Base-by-base conservation (phyloP, 78 protist species). In the Polysphondylium violaceum region DNA sequence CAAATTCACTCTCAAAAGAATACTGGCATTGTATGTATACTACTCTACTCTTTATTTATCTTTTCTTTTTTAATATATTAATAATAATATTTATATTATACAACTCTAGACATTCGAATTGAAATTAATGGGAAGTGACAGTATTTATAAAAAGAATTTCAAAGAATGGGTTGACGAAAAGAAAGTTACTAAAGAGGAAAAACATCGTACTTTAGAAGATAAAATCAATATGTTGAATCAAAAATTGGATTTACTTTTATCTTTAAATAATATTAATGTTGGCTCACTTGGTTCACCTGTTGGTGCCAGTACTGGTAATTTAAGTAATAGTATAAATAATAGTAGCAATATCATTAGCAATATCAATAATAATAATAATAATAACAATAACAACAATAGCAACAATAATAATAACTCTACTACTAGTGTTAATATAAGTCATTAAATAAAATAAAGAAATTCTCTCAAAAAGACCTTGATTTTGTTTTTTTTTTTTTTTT, bases 101-200 rank as follows among this genome's bases (percentile, higher is more conserved):
- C 35, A 6, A 21, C 9, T 6, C 2, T 25, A 55, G 69, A 5
- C 27, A 29, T 83, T 83, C 33, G 91, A 83, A 58, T 65, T 83
- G 35, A 67, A 69, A 43, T 58, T 83, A 56, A 55, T 83, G n/a
- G 91, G 91, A n/a, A 38, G 69, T 58, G 25, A 56, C 25, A 50
- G 35, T 7, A 50, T 69, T 16, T 58, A 36, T 23, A 35, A 56
- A 83, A 55, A 51, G 25, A 41, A 33, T 33, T 44, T 83, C 1
- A 61, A 23, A n/a, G 40, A 56, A n/a, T 69, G 75, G 71, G 65
- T 51, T 31, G 64, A 83, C 2, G 67, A 83, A 31, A 56, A 71
- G 19, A 74, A 83, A 58, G 4, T 19, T 9, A 41, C 33, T 2
- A 58, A 73, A 35, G 35, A 74, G 25, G 38, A 38, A 14, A 74